Evolutionary conservation across 768 basidiomycete species (phyloP).

Genomic region (Agaricus blazei): DNA sequence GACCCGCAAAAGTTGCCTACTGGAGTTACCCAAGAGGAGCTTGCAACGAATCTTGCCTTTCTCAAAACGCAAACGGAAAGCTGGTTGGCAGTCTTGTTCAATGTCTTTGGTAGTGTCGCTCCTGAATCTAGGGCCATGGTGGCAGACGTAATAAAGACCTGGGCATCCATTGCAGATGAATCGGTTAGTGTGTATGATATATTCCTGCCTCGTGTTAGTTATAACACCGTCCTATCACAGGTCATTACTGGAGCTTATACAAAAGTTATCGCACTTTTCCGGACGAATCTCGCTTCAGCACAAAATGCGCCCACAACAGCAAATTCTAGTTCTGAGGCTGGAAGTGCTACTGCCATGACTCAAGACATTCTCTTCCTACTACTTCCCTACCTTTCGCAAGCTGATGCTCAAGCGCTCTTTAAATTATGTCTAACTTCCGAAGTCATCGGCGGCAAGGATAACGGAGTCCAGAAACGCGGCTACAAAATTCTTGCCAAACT

Average conservation of each 20-base stretch:
- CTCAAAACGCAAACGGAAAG: conserved; percentile 79
- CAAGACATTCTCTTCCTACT: conserved; percentile 86
- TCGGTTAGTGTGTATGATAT: conserved; percentile 35
- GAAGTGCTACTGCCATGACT: conserved; percentile 54
- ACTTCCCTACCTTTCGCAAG: conserved; percentile 62
- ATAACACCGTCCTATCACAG: not conserved
- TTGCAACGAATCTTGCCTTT: conserved; percentile 61
- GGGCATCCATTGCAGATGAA: conserved; percentile 76
- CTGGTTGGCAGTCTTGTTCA: conserved; percentile 94
- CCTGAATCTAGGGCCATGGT: conserved; percentile 71
- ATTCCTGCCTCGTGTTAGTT: not conserved
- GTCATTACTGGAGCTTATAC: conserved; percentile 45
- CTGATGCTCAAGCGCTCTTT: conserved; percentile 63
- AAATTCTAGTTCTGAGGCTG: conserved; percentile 30
- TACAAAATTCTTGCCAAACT: conserved; percentile 84
- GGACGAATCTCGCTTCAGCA: conserved; percentile 49
- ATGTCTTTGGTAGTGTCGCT: conserved; percentile 87
- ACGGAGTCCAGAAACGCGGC: conserved; percentile 90
- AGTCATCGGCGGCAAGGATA: conserved; percentile 73
- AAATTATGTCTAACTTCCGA: conserved; percentile 60
- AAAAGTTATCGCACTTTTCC: conserved; percentile 72
- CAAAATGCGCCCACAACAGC: conserved; percentile 23
- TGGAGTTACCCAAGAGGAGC: conserved; percentile 52
- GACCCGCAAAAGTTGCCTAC: conserved; percentile 19
- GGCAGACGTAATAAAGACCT: conserved; percentile 84